These are phyloP conservation scores for Irpex sp. DNA, from an alignment of 1,284 basidiomycete genomes.

Conservation along the genomic window DNA sequence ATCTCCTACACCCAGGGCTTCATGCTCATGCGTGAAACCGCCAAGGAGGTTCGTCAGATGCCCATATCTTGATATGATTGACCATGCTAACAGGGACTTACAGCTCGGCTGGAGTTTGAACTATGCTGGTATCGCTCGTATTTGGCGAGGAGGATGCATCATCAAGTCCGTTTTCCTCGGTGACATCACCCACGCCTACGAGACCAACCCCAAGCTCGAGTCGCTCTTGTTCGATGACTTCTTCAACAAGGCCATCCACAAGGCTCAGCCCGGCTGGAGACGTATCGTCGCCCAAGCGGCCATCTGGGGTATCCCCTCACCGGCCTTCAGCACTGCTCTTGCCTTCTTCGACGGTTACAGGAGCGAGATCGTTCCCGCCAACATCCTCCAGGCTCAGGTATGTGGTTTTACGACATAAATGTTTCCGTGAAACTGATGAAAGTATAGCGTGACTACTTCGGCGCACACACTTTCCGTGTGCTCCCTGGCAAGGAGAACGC, in stretches of 20 bases:
- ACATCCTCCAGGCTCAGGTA: constrained; percentile 92
- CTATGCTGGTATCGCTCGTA: constrained; percentile 95
- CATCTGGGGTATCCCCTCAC: constrained; percentile 97
- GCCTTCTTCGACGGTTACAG: constrained; percentile 99
- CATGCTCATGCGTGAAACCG: constrained; percentile 99
- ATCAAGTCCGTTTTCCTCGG: constrained; percentile 97
- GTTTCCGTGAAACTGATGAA: background rate
- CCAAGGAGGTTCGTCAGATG: constrained; percentile 71
- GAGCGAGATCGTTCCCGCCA: constrained; percentile 89
- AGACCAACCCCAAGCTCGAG: constrained; percentile 85
- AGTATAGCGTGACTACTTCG: constrained; percentile 84
- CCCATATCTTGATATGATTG: background rate
- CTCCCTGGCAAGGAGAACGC: constrained; percentile 86
- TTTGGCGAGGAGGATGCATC: constrained; percentile 99
- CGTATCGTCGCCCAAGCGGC: constrained; percentile 95
- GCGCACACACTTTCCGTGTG: constrained; percentile 94
- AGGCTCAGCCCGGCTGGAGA: constrained; percentile 97
- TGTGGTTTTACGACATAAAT: constrained; percentile 26
- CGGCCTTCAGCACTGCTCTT: constrained; percentile 94
- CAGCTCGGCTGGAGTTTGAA: constrained; percentile 83
- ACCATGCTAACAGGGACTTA: constrained; percentile 17
- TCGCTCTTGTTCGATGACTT: constrained; percentile 96
- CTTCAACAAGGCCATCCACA: constrained; percentile 96
- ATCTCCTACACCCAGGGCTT: constrained; percentile 99
- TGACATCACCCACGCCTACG: constrained; percentile 92